Conservation (phyloP, 345 rosid genomes). For the Salix exigua region DNA sequence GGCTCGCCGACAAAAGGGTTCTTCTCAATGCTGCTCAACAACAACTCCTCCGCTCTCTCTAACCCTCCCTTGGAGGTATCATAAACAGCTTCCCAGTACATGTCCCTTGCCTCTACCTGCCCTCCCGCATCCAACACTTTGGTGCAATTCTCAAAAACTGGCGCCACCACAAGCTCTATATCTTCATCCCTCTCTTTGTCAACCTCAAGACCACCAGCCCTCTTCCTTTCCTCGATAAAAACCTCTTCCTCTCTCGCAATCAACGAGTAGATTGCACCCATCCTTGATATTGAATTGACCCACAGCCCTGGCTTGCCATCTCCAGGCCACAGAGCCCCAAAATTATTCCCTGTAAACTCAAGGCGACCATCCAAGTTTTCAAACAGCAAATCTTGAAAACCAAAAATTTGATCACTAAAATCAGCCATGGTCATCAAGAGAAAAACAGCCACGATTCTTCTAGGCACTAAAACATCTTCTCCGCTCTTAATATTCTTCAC, state of each 20-base stretch:
- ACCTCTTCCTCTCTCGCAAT: conserved; percentile 80
- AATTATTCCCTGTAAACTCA: conserved; percentile 60
- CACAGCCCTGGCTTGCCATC: conserved; percentile 85
- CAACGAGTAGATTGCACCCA: conserved; percentile 72
- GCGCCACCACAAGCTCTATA: conserved; percentile 69
- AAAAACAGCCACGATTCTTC: conserved; percentile 69
- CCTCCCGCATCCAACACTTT: conserved; percentile 49
- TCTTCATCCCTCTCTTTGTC: conserved; percentile 60
- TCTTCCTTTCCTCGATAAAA: conserved; percentile 46
- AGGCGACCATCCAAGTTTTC: conserved; percentile 58
- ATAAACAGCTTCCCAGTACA: conserved; percentile 79
- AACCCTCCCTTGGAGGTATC: conserved; percentile 39
- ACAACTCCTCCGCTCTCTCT: conserved; percentile 49
- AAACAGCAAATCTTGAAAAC: conserved; percentile 66
- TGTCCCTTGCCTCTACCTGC: conserved; percentile 57
- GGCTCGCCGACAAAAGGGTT: conserved; percentile 88
- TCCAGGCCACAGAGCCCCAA: conserved; percentile 78
- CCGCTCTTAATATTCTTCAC: conserved; percentile 80
- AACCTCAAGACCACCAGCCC: conserved; percentile 25
- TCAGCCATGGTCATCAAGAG: conserved; percentile 85
- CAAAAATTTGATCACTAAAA: conserved; percentile 82
- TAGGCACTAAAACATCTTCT: conserved; percentile 55
- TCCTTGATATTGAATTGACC: conserved; percentile 67
- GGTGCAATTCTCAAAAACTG: conserved; percentile 61
- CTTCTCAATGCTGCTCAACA: conserved; percentile 48